phyloP scores from a whole-genome alignment of 2,329 filamentous ascomycete genomes.

The Fusarium camptoceras region DNA sequence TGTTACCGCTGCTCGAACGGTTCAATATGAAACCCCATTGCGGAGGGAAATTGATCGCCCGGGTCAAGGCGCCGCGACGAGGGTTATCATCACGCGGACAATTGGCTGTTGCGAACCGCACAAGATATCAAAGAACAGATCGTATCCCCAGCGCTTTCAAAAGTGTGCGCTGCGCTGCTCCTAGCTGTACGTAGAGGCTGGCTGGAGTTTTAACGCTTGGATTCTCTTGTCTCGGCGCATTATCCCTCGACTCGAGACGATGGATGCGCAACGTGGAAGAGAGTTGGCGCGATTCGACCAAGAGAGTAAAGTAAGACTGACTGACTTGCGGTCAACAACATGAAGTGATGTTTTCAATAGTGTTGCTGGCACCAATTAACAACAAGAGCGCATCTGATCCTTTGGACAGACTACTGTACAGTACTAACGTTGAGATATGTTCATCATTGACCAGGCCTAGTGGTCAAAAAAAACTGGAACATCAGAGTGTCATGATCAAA shows the following conservation, averaged over 20 bases:
- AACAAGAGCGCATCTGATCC: background rate
- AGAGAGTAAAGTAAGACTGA: background rate
- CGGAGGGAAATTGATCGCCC: constrained; percentile 38
- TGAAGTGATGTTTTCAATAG: background rate
- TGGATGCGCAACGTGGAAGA: constrained; percentile 13
- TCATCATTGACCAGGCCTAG: background rate
- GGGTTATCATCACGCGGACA: constrained; percentile 35
- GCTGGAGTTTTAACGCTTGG: constrained; percentile 14
- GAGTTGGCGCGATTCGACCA: constrained; percentile 17
- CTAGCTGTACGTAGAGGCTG: constrained; percentile 11
- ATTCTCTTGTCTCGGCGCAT: constrained; percentile 36
- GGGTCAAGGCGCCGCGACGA: constrained; percentile 32
- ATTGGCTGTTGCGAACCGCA: constrained; percentile 9
- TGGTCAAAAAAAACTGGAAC: constrained; percentile 29
- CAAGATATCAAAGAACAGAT: background rate
- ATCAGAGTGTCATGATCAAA: constrained; percentile 23
- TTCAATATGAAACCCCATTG: constrained; percentile 43
- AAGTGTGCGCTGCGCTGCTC: constrained; percentile 21
- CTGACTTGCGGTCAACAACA: constrained; percentile 10
- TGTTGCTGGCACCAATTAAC: background rate
- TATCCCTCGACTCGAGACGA: constrained; percentile 26
- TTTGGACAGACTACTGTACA: background rate
- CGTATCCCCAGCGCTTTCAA: constrained; percentile 8
- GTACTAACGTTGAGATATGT: background rate
- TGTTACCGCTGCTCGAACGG: constrained; percentile 29